Percentiles rank a stretch among this genome's conserved stretches.
Evolutionary conservation across 2,329 filamentous ascomycete genomes (phyloP).

Genomic region (Penicillium polonicum): DNA sequence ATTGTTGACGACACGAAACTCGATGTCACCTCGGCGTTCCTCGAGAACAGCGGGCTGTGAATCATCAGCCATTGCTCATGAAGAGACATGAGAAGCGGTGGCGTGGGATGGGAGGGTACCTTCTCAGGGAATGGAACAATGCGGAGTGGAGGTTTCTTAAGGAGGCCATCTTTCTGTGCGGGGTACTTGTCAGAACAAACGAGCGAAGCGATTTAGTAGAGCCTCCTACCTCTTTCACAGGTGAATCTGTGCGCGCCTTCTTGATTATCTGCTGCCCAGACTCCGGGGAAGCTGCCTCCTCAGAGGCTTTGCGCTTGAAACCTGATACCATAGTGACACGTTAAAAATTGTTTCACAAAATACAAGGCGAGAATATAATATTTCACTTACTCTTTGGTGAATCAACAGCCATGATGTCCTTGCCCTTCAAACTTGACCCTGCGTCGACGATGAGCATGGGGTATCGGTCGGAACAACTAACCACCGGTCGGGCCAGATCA

Average conservation of each 20-base stretch:
- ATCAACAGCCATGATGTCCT: slow-evolving; percentile 17
- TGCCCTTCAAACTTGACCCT: neutral
- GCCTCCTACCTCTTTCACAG: slow-evolving; percentile 38
- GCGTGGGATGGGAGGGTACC: slow-evolving; percentile 44
- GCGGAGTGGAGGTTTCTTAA: slow-evolving; percentile 55
- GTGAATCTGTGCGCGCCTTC: slow-evolving; percentile 51
- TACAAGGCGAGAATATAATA: too few relatives aligned
- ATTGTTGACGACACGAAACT: slow-evolving; percentile 98
- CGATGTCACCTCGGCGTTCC: slow-evolving; percentile 89
- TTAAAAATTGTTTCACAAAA: neutral
- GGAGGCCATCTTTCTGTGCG: slow-evolving; percentile 37
- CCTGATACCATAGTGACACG: slow-evolving; percentile 21
- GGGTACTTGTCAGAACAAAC: neutral
- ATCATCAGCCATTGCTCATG: slow-evolving; percentile 24
- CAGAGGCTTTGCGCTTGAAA: slow-evolving; percentile 52
- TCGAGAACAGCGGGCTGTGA: slow-evolving; percentile 80
- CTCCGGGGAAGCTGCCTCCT: slow-evolving; percentile 47
- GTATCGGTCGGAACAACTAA: slow-evolving; percentile 14
- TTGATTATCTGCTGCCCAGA: slow-evolving; percentile 45
- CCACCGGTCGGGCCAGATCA: slow-evolving; percentile 24
- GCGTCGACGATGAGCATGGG: slow-evolving; percentile 9
- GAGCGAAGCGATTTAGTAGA: neutral
- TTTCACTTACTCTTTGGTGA: slow-evolving; percentile 37
- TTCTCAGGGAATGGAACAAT: slow-evolving; percentile 88
- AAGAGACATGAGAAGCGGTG: neutral